phyloP scores from a whole-genome alignment of 1,284 basidiomycete genomes.

The Ganoderma meredithae region DNA sequence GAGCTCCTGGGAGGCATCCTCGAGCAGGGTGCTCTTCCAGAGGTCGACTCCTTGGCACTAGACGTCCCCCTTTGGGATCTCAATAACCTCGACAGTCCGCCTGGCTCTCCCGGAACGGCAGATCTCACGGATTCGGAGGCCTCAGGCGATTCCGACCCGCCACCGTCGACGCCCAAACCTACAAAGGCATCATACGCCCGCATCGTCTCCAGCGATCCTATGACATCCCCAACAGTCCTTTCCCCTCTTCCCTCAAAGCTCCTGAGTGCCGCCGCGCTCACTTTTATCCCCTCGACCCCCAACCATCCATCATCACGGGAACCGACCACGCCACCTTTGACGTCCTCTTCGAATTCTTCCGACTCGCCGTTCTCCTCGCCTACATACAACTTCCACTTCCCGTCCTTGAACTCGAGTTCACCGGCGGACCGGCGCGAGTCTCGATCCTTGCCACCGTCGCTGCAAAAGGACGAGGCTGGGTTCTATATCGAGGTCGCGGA shows the following conservation, averaged over 20 bases:
- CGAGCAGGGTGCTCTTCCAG: conserved; percentile 29
- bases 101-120: conserved; percentile 29
- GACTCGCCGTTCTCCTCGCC: conserved; percentile 38
- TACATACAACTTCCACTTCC: conserved; percentile 43
- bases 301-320: conserved; percentile 19
- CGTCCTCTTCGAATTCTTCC: conserved; percentile 35
- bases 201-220: conserved; percentile 34
- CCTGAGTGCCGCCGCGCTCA: conserved; percentile 41
- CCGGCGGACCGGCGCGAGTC: conserved; percentile 35
- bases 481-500: conserved; percentile 39
- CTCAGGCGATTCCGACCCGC: conserved; percentile 40
- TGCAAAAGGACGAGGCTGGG: conserved; percentile 44
- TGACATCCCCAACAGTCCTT: conserved; percentile 28
- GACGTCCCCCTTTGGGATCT: conserved; percentile 36
- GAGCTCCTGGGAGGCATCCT: conserved; percentile 38
- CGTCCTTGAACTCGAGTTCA: conserved; percentile 36
- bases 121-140: conserved; percentile 40
- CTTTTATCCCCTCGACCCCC: conserved; percentile 40
- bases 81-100: conserved; percentile 29
- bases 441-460: conserved; percentile 39
- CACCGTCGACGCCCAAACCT: conserved; percentile 39
- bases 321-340: conserved; percentile 31
- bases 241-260: conserved; percentile 42
- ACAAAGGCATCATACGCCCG: conserved; percentile 39
- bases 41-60: conserved; percentile 25